Conservation (phyloP, 2,329 filamentous ascomycete species). For the Apiospora malaysiana region DNA sequence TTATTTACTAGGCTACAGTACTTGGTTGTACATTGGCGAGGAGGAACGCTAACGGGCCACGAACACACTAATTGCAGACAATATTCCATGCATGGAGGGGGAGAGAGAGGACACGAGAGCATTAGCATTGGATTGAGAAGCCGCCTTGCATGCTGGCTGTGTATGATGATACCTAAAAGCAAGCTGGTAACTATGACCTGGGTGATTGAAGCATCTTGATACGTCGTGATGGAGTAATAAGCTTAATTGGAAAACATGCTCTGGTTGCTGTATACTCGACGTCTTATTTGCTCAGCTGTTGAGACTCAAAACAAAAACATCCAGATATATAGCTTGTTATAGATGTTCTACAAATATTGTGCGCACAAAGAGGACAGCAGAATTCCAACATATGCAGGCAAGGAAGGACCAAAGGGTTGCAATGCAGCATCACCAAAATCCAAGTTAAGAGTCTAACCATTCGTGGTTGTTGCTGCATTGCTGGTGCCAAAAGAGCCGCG, state of each 20-base stretch:
- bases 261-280: not conserved
- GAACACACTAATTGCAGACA: not conserved
- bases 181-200: slow-evolving; percentile 10
- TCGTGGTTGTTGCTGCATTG: slow-evolving; percentile 2
- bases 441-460: slow-evolving; percentile 4
- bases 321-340: not conserved
- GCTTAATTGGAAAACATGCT: slow-evolving; percentile 9
- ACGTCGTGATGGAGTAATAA: slow-evolving; percentile 14
- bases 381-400: not conserved
- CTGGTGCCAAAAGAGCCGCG: slow-evolving; percentile 12
- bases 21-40: not conserved
- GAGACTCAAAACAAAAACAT: not conserved
- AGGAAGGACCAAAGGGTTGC: not conserved
- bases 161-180: not conserved
- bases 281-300: not conserved
- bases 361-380: not conserved
- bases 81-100: too few species aligned
- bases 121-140: not conserved
- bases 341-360: not conserved
- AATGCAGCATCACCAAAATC: not conserved
- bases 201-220: not conserved
- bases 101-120: too few species aligned
- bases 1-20: too few species aligned
- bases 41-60: not conserved
- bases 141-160: not conserved